Evolutionary conservation across 75 land plant genomes (phyloP).

Genomic region (Cupressus sempervirens): DNA sequence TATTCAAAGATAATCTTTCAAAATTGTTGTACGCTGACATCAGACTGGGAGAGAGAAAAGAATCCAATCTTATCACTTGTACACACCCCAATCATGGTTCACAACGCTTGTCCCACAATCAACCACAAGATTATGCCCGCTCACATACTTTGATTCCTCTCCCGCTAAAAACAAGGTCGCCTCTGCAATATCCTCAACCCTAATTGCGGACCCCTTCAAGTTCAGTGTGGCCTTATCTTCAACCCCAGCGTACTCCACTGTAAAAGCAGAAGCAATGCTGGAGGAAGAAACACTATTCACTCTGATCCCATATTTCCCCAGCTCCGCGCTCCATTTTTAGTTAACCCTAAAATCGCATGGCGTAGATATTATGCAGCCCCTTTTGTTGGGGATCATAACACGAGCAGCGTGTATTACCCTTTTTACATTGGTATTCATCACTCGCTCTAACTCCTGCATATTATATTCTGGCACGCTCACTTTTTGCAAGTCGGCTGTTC

Average conservation of each 20-base stretch:
- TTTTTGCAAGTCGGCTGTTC: slow-evolving; percentile 25
- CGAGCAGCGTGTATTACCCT: slow-evolving; percentile 43
- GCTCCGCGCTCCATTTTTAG: slow-evolving; percentile 36
- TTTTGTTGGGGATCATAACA: slow-evolving; percentile 33
- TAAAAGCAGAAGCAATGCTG: background rate
- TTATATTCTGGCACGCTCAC: slow-evolving; percentile 3
- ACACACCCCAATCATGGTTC: too few relatives aligned
- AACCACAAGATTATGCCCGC: background rate
- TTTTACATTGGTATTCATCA: slow-evolving; percentile 30
- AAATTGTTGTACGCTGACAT: too few relatives aligned
- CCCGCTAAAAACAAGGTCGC: background rate
- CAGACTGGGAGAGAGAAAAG: too few relatives aligned
- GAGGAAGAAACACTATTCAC: slow-evolving; percentile 57
- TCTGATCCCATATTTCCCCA: slow-evolving; percentile 43
- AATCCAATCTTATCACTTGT: too few relatives aligned
- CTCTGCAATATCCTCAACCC: slow-evolving; percentile 1
- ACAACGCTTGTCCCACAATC: background rate
- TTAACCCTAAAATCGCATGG: slow-evolving; percentile 54
- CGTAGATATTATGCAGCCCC: slow-evolving; percentile 30
- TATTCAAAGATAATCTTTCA: too few relatives aligned
- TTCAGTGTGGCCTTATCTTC: background rate
- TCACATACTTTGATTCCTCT: background rate
- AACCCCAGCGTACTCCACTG: background rate
- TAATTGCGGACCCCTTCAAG: background rate
- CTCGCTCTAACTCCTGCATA: slow-evolving; percentile 10